Evolutionary conservation across 2,329 filamentous ascomycete species (phyloP).

Genomic region (Paraphaeosphaeria sporulosa): DNA sequence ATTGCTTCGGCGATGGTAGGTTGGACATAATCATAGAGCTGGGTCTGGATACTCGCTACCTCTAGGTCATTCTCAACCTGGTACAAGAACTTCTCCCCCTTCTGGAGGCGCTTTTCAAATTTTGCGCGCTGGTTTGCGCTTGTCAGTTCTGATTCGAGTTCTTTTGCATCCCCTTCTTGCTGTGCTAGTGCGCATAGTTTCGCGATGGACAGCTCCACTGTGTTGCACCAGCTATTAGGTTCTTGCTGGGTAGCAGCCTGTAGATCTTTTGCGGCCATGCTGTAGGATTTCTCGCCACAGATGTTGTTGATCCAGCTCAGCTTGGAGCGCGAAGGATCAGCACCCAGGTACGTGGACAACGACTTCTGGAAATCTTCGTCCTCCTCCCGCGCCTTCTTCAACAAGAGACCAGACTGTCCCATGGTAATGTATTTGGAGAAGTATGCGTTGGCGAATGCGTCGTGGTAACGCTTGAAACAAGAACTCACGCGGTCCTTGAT

Average conservation of each 20-base stretch:
- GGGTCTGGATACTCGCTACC: slow-evolving; percentile 80
- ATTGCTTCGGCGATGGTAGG: slow-evolving; percentile 75
- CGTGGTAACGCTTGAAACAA: slow-evolving; percentile 70
- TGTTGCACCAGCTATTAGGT: slow-evolving; percentile 87
- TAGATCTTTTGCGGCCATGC: slow-evolving; percentile 72
- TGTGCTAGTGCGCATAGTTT: slow-evolving; percentile 72
- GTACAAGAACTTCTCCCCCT: slow-evolving; percentile 32
- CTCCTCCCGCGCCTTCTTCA: slow-evolving; percentile 73
- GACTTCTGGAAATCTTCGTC: slow-evolving; percentile 58
- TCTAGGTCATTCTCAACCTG: slow-evolving; percentile 67
- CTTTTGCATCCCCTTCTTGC: slow-evolving; percentile 56
- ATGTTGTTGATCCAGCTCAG: slow-evolving; percentile 97
- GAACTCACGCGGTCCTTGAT: slow-evolving; percentile 52
- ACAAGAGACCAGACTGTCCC: slow-evolving; percentile 54
- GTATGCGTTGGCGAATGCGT: slow-evolving; percentile 75
- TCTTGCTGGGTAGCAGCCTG: slow-evolving; percentile 75
- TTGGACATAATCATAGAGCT: slow-evolving; percentile 74
- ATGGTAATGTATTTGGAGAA: slow-evolving; percentile 79
- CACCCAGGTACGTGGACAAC: slow-evolving; percentile 80
- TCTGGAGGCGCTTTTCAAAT: slow-evolving; percentile 27
- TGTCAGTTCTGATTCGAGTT: slow-evolving; percentile 50
- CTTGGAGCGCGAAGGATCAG: slow-evolving; percentile 74
- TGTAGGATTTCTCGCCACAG: slow-evolving; percentile 74
- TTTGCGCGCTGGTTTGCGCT: slow-evolving; percentile 16
- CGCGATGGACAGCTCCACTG: slow-evolving; percentile 87